These are phyloP conservation scores for Mortierella sp. DNA, from an alignment of 371 early-diverging fungal genomes.

Conservation along the genomic window DNA sequence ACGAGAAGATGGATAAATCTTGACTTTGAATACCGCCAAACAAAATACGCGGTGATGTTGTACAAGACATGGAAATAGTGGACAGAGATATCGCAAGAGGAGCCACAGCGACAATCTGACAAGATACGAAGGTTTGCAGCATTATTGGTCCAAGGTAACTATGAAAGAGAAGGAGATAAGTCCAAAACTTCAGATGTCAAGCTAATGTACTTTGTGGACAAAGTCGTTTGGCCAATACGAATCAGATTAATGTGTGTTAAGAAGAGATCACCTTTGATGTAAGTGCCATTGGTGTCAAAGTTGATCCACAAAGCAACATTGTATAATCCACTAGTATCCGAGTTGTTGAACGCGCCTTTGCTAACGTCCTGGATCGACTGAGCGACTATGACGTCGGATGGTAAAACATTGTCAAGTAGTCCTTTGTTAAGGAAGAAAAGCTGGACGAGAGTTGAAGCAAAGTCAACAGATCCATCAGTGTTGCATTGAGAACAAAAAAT, in stretches of 20 bases:
- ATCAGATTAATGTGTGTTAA: not conserved
- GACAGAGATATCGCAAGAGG: constrained; percentile 28
- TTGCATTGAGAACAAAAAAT: constrained; percentile 33
- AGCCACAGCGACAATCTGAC: constrained; percentile 45
- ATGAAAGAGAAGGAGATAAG: not conserved
- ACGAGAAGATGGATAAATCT: constrained; percentile 39
- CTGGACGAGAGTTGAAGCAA: constrained; percentile 21
- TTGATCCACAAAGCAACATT: constrained; percentile 1
- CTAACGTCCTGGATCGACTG: constrained; percentile 14
- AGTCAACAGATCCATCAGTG: constrained; percentile 26
- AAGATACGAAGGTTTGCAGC: constrained; percentile 30
- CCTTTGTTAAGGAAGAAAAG: constrained; percentile 28
- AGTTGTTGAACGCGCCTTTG: not conserved
- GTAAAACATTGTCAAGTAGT: constrained; percentile 9
- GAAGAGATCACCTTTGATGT: constrained; percentile 18
- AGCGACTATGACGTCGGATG: constrained; percentile 19
- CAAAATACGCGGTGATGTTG: constrained; percentile 19
- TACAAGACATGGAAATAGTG: constrained; percentile 10
- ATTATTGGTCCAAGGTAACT: constrained; percentile 33
- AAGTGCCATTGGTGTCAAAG: constrained; percentile 3
- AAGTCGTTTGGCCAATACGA: constrained; percentile 11
- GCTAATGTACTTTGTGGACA: constrained; percentile 11
- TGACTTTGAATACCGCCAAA: constrained; percentile 22
- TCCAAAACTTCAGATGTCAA: not conserved
- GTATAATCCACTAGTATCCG: not conserved